Evolutionary conservation across 140 eudicot species (phyloP), one percentile per base, ranked within the genome.

Genomic region (Bidens hawaiensis): DNA sequence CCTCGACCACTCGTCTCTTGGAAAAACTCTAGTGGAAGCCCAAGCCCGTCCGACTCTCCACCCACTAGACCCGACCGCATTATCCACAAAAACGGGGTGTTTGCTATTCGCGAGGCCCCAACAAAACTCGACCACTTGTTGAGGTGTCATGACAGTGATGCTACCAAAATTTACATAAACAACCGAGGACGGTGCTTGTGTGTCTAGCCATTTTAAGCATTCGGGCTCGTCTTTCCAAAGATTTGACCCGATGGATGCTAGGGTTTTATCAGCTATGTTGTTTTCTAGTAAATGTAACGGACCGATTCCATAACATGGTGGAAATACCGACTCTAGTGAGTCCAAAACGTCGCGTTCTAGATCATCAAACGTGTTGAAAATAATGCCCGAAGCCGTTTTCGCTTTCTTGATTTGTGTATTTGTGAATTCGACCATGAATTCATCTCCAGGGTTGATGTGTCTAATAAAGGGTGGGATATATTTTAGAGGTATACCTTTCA

Each of bases 111-210:
- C 83, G 46, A 83, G 90, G 3, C 85, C 90, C 83, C 83, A 83
- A 16, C 83, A 69, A 65, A 83, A 76, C 64, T 83, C 90, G 2
- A 28, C 33, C 21, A 83, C 70, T 24, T 83, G 85, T 0, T 68
- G 36, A 3, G 18, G 71, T 25, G 81, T 65, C 75, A 79, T 65
- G 12, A 76, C 79, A 0, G 83, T 52, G 4, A 78, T 62, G 56
- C 88, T 82, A 3, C 88, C 88, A 27, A 82, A 82, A 18, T 82
- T 82, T 5, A 82, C 84, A 27, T 82, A 78, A 48, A 78, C 50
- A 6, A 82, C 84, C 0, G 88, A 82, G 4, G 59, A 54, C 14
- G 79, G 47, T 0, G 56, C n/a, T 52, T 78, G 63, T 4, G 84
- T 27, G 41, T 75, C 82, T 15, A 82, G 78, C 88, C 88, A 82